Percentiles rank a stretch among this genome's conserved stretches.
Evolutionary conservation across 169 alveolate genomes (phyloP).

Genomic region (Ichthyophthirius multifiliis): DNA sequence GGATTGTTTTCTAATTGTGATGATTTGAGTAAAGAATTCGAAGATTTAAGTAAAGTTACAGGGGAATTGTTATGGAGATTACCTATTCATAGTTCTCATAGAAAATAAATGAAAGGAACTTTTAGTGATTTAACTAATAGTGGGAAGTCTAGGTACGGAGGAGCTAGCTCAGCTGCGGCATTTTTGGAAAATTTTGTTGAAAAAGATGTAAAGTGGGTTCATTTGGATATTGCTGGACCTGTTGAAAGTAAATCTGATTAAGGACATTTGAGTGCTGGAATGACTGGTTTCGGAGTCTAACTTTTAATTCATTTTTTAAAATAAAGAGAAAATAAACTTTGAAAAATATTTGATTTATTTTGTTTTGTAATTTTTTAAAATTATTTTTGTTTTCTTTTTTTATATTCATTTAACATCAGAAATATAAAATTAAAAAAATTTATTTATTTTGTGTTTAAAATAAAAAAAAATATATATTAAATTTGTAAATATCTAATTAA

Average conservation of each 20-base stretch:
- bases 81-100: constrained; percentile 58
- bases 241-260: constrained; percentile 23
- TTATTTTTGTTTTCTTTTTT: too few species aligned
- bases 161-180: constrained; percentile 72
- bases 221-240: constrained; percentile 74
- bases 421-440: too few species aligned
- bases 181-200: constrained; percentile 62
- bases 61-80: constrained; percentile 57
- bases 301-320: background rate
- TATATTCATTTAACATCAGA: too few species aligned
- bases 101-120: constrained; percentile 58
- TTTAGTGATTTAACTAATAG: constrained; percentile 51
- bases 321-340: background rate
- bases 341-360: too few species aligned
- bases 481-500: too few species aligned
- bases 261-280: constrained; percentile 9
- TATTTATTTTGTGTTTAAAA: too few species aligned
- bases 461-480: too few species aligned
- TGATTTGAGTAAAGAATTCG: constrained; percentile 31
- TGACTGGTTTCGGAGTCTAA: constrained; percentile 17
- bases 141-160: constrained; percentile 58
- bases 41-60: constrained; percentile 39
- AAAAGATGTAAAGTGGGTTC: constrained; percentile 54
- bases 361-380: too few species aligned
- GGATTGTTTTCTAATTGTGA: constrained; percentile 59